These are phyloP conservation scores for Camellia lanceoleosa DNA, from an alignment of 148 eudicot species.

Conservation along the genomic window DNA sequence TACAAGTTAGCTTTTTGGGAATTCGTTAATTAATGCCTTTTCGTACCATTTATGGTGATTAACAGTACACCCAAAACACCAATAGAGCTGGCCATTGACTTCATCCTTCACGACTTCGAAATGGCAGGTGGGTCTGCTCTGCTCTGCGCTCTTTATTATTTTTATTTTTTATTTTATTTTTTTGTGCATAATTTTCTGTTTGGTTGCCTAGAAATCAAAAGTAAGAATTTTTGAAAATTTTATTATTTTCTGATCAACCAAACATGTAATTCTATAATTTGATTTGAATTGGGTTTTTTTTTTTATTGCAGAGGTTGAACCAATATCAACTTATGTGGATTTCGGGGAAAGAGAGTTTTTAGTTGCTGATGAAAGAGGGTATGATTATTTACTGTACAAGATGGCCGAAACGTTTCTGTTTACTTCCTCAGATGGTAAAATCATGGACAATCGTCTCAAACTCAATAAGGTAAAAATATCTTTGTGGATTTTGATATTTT, in stretches of 20 bases:
- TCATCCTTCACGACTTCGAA: conserved; percentile 93
- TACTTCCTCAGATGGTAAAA: conserved; percentile 53
- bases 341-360: conserved; percentile 79
- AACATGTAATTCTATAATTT: neutral
- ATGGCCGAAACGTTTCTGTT: conserved; percentile 73
- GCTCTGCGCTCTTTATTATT: conserved; percentile 20
- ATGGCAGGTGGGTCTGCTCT: conserved; percentile 67
- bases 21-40: neutral
- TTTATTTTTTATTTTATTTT: too few species aligned
- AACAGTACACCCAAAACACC: conserved; percentile 74
- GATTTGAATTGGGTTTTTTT: conserved; percentile 15
- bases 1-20: neutral
- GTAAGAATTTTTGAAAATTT: neutral
- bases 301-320: conserved; percentile 68
- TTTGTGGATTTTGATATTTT: neutral
- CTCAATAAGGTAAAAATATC: conserved; percentile 64
- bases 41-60: neutral
- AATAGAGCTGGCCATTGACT: conserved; percentile 88
- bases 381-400: conserved; percentile 61
- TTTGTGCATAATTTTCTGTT: conserved; percentile 1
- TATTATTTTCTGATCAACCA: conserved; percentile 3
- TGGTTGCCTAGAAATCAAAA: neutral
- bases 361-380: conserved; percentile 88
- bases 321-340: conserved; percentile 82
- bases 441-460: conserved; percentile 66